Base-by-base conservation (phyloP, 2,329 filamentous ascomycete genomes). In the Diaporthe velutina region DNA sequence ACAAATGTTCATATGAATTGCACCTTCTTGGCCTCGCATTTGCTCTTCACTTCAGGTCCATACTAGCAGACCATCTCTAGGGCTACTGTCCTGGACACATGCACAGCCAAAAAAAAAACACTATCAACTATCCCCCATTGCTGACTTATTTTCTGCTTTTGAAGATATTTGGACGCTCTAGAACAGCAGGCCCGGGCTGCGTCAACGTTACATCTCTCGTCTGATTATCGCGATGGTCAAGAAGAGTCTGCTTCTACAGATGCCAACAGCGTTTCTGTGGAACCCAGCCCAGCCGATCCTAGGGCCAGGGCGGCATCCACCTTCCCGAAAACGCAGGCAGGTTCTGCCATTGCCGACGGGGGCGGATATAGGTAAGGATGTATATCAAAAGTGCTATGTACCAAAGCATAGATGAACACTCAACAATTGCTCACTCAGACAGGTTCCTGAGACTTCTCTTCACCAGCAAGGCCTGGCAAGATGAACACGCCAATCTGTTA, bases 351-450 rank as follows among this genome's bases (percentile, higher is more conserved):
- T 10, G 58, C 38, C 58, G 58, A 61, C 7, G 58, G 58, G 12
- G 58, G 58, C 58, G 58, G 58, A 45, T 61, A 61, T 30, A 61
- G 58, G 58, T 61, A 45, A 22, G 58, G 13, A 30, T n/a, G 15
- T 45, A 13, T 17, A 25, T 10, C 22, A 10, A 57, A 30, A 19
- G 7, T 13, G 25, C 25, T 9, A 17, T 35, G 6, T 8, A 57
- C 30, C 17, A 8, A 25, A 38, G 12, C 22, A 13, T 6, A n/a
- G 10, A 7, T 12, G 19, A 58, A 9, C 4, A 22, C 19, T 22
- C 22, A 15, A 25, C 7, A n/a, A 38, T 35, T 15, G 10, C 28
- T 7, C 8, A n/a, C 13, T 4, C 15, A 42, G 15, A 28, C 17
- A 61, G 58, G 38, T 61, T 61, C 38, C 58, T 61, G 5, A 61